phyloP scores from a whole-genome alignment of 2,329 filamentous ascomycete genomes.

The Fusarium sp. region DNA sequence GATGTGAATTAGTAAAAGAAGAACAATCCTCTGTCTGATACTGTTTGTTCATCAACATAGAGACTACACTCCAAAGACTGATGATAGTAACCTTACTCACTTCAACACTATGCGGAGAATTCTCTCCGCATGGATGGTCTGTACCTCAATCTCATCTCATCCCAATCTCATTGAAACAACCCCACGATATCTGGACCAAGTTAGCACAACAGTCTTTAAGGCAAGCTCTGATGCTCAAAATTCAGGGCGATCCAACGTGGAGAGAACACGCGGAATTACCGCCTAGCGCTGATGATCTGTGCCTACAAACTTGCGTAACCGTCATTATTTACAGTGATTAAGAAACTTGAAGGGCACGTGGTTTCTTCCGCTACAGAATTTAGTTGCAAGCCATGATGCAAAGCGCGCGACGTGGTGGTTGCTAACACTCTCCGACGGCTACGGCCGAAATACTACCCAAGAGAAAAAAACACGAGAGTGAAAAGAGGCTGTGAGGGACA shows the following conservation, averaged over 20 bases:
- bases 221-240: no score
- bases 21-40: background rate
- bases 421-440: constrained; percentile 32
- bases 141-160: background rate
- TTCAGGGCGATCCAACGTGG: constrained; percentile 24
- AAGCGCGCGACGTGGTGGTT: background rate
- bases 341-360: constrained; percentile 12
- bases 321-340: background rate
- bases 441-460: constrained; percentile 36
- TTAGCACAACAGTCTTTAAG: no score
- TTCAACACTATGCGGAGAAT: background rate
- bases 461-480: background rate
- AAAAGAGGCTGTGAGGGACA: constrained; percentile 15
- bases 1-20: background rate
- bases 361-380: constrained; percentile 6
- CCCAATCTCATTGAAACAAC: constrained; percentile 5
- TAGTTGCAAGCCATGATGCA: constrained; percentile 19
- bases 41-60: no score
- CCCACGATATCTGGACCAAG: background rate
- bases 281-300: constrained; percentile 3
- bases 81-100: background rate
- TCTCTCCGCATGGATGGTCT: background rate
- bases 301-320: background rate
- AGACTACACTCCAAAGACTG: background rate
- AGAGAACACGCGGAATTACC: constrained; percentile 8